Base-by-base conservation (phyloP, 768 basidiomycete genomes). In the Candolleomyces aberdarensis region DNA sequence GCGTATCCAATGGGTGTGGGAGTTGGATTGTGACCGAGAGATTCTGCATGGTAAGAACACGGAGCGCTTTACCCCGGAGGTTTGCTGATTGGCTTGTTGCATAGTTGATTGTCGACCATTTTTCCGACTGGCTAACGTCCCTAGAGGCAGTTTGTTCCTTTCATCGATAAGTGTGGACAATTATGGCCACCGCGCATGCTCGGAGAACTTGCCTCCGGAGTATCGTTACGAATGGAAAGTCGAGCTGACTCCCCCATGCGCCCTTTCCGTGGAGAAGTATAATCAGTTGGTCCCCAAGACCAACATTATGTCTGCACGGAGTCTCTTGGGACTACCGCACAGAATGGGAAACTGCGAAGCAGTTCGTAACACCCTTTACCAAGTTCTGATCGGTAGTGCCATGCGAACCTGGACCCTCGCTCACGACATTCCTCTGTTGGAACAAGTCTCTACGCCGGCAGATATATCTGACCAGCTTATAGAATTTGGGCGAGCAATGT, bases 1-100 rank as follows among this genome's bases (percentile, higher is more conserved):
- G 7, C 56, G 56, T n/a, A 57, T 57, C 43, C 56, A 57, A 13
- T 57, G 56, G 56, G 44, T 57, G 13, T 57, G 56, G 56, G 56
- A 57, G 22, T 17, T 57, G 10, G 56, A 57, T 41, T 57, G 39
- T 47, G 56, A 57, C 56, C 39, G 44, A 22, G 56, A 57, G 17
- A 57, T 57, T 41, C 39, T 57, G n/a, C 56, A 57, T 11, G 56
- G 56, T 57, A 41, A n/a, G 56, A 19, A 44, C 7, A 22, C 46
- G 20, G 20, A 43, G 10, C 43, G 15, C 6, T 57, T 26, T n/a
- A n/a, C 17, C 8, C 20, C 26, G 39, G 26, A 19, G 36, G 8
- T 17, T 11, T 47, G n/a, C 43, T n/a, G 11, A 26, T 20, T 57
- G 11, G 26, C 26, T 5, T 15, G 11, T 46, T 22, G 43, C n/a